Percentiles rank a stretch among this genome's conserved stretches.
Evolutionary conservation across 441 rosid species (phyloP).

Genomic region (Populus tomentosa): DNA sequence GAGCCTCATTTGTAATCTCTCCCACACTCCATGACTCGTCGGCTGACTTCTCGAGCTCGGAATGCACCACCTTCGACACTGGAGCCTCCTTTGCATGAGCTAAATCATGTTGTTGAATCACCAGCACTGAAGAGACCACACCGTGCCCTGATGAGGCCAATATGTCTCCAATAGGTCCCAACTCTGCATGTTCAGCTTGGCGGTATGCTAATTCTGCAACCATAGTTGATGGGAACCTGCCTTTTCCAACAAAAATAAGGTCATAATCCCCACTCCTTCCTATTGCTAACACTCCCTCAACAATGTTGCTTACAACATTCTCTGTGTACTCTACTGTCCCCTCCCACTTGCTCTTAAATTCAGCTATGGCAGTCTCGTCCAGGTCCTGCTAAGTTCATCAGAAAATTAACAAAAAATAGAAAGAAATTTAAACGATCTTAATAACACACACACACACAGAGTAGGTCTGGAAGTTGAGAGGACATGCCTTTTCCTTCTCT

Average conservation of each 20-base stretch:
- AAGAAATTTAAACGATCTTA: background rate
- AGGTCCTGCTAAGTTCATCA: slow-evolving; percentile 17
- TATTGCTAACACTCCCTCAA: slow-evolving; percentile 14
- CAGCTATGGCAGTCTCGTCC: slow-evolving; percentile 23
- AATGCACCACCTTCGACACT: background rate
- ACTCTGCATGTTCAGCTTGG: slow-evolving; percentile 21
- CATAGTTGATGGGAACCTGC: slow-evolving; percentile 14
- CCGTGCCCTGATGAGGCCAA: slow-evolving; percentile 27
- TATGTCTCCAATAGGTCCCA: slow-evolving; percentile 31
- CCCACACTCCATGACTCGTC: background rate
- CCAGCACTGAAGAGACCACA: slow-evolving; percentile 24
- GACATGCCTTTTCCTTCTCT: slow-evolving; percentile 5
- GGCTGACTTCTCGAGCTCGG: background rate
- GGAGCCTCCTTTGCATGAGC: slow-evolving; percentile 4
- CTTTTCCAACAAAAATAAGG: slow-evolving; percentile 34
- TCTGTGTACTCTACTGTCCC: slow-evolving; percentile 21
- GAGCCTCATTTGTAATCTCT: background rate
- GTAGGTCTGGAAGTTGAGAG: background rate
- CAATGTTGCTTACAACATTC: slow-evolving; percentile 14
- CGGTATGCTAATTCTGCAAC: slow-evolving; percentile 14
- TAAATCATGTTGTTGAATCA: slow-evolving; percentile 28
- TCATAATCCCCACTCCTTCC: slow-evolving; percentile 26
- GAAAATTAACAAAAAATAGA: too few relatives aligned
- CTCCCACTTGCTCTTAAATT: slow-evolving; percentile 21
- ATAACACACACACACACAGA: background rate